Base-by-base conservation (phyloP, 2,329 filamentous ascomycete genomes). In the Neonectria ditissima region DNA sequence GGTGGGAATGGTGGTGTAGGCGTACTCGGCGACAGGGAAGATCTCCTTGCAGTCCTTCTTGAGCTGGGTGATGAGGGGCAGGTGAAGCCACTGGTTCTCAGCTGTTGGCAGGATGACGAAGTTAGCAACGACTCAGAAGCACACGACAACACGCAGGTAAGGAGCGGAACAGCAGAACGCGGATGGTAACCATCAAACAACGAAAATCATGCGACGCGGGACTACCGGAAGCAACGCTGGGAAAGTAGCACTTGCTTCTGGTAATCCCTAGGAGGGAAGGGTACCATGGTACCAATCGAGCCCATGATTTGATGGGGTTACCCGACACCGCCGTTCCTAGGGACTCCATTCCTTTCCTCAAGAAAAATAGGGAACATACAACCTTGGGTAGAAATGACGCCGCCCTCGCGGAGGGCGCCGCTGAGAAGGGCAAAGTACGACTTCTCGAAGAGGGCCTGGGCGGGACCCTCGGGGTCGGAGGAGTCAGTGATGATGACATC, bases 361-460 rank as follows among this genome's bases (percentile, higher is more conserved):
- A 79, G 75, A 81, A 79, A 87, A 85, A 89, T 32, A 87, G 90
- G 91, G 89, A 86, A 93, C 93, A 88, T 94, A 97, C 93, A 97
- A 99, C 96, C 96, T 97, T 99, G 96, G 80, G 96, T 99, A 83
- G 94, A 95, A 84, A 99, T 98, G 79, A 99, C 94, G 85, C 96
- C 96, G 83, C 94, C 95, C 77, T 97, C 93, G 73, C 92, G 90
- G 75, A 98, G 90, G 75, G 96, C 96, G 77, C 91, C 92, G 80
- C 91, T 87, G 67, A 99, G 88, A 73, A 99, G 90, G 87, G 97
- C 87, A 82, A 98, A 99, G 89, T 99, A 99, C 67, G 94, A 91
- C 87, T 97, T 97, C 88, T 98, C 89, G 91, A 99, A 99, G 70
- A 99, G 88, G 76, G 88, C 91, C 89, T 98, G 94, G 73, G 96